Conservation (phyloP, 2,329 filamentous ascomycete genomes). For the Grosmannia huntii region DNA sequence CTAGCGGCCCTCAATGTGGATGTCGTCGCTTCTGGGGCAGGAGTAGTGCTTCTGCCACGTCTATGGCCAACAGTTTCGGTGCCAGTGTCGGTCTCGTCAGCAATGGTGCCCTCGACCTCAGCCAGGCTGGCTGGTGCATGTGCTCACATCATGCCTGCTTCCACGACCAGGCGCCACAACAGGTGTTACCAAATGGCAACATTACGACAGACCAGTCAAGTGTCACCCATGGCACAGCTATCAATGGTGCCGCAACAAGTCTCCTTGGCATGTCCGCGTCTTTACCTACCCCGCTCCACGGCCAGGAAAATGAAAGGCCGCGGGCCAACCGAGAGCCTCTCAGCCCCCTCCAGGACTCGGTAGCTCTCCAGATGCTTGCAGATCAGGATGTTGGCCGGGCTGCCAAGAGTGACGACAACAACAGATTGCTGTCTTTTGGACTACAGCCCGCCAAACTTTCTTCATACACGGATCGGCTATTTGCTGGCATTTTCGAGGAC, state of each 20-base stretch:
- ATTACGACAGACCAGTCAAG: neutral
- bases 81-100: constrained; percentile 16
- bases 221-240: constrained; percentile 6
- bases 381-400: neutral
- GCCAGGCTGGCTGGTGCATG: constrained; percentile 42
- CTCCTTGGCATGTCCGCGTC: neutral
- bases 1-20: constrained; percentile 41
- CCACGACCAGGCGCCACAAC: constrained; percentile 29
- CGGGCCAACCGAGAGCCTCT: constrained; percentile 34
- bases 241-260: neutral
- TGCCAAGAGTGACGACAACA: neutral
- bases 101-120: constrained; percentile 16
- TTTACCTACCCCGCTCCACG: constrained; percentile 6
- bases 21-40: constrained; percentile 49
- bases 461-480: constrained; percentile 14
- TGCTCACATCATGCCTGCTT: constrained; percentile 51
- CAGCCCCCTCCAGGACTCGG: constrained; percentile 36
- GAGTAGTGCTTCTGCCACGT: constrained; percentile 16
- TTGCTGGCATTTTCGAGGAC: neutral
- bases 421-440: constrained; percentile 15
- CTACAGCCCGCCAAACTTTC: constrained; percentile 14
- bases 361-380: constrained; percentile 25
- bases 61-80: constrained; percentile 7
- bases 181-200: constrained; percentile 8
- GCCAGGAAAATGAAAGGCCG: constrained; percentile 41